Conservation (phyloP, 768 basidiomycete genomes). For the Boletus reticulatus region DNA sequence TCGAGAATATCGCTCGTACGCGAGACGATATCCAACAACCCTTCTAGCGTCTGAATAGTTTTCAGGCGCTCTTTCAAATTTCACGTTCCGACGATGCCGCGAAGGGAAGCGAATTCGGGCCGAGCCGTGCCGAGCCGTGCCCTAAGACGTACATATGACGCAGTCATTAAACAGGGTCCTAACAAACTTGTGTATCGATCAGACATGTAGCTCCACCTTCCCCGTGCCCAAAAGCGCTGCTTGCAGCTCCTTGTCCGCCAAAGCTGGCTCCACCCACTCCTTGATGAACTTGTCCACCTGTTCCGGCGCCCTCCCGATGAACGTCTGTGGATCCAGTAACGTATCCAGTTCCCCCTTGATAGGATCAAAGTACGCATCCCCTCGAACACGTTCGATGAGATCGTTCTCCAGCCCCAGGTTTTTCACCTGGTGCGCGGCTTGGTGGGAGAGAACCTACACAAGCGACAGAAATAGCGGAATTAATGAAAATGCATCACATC, state of each 20-base stretch:
- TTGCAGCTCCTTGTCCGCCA: slow-evolving; percentile 56
- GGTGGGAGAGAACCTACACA: slow-evolving; percentile 84
- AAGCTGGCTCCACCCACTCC: slow-evolving; percentile 86
- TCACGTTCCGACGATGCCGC: slow-evolving; percentile 15
- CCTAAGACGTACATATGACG: slow-evolving; percentile 1
- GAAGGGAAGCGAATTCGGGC: slow-evolving; percentile 21
- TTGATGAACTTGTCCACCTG: slow-evolving; percentile 88
- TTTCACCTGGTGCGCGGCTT: slow-evolving; percentile 94
- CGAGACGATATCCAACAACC: background rate
- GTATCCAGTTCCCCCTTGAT: slow-evolving; percentile 78
- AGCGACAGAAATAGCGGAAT: slow-evolving; percentile 1
- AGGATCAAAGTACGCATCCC: slow-evolving; percentile 84
- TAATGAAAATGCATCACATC: slow-evolving; percentile 12
- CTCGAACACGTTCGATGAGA: slow-evolving; percentile 81
- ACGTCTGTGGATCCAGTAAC: slow-evolving; percentile 82
- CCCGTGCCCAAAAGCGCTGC: slow-evolving; percentile 48
- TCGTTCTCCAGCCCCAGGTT: slow-evolving; percentile 94
- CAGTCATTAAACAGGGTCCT: no score
- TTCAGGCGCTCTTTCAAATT: slow-evolving; percentile 22
- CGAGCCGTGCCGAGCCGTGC: slow-evolving; percentile 9
- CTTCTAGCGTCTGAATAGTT: no score
- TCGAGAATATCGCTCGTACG: background rate
- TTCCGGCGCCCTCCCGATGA: slow-evolving; percentile 91
- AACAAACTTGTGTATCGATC: background rate
- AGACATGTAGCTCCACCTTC: slow-evolving; percentile 66